phyloP scores from a whole-genome alignment of 805 yeast species.

The Saccharomycopsis amapae region DNA sequence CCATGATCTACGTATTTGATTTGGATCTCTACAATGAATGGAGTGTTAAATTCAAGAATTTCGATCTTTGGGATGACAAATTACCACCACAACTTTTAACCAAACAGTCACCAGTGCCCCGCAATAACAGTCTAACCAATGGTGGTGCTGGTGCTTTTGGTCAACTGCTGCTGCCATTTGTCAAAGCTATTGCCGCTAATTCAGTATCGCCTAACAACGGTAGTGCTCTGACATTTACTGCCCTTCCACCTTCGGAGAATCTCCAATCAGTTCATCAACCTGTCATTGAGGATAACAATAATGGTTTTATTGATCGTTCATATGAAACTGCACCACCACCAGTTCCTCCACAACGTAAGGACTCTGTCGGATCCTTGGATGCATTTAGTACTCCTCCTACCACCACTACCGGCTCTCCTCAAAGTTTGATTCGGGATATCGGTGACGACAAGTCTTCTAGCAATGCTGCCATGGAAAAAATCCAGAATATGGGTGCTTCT shows the following conservation, averaged over 20 bases:
- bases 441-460: not conserved
- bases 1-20: slow-evolving; percentile 59
- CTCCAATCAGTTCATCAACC: slow-evolving; percentile 1
- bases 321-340: not conserved
- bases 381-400: slow-evolving; percentile 19
- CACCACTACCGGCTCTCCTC: slow-evolving; percentile 11
- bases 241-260: slow-evolving; percentile 2
- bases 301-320: not conserved
- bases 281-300: not conserved
- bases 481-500: slow-evolving; percentile 11
- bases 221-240: not conserved
- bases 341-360: slow-evolving; percentile 6
- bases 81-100: no score
- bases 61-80: slow-evolving; percentile 19
- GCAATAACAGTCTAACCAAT: not conserved
- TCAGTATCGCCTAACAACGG: not conserved
- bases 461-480: slow-evolving; percentile 8
- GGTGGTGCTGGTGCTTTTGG: not conserved
- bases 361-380: slow-evolving; percentile 9
- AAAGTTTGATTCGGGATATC: not conserved
- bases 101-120: not conserved
- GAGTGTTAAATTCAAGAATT: slow-evolving; percentile 15
- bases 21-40: slow-evolving; percentile 27
- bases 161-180: not conserved
- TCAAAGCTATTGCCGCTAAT: not conserved